Percentiles rank a stretch among this genome's conserved stretches.
These are phyloP conservation scores for Taiozyma sp. DNA, from an alignment of 1,139 yeast species.

Conservation along the genomic window DNA sequence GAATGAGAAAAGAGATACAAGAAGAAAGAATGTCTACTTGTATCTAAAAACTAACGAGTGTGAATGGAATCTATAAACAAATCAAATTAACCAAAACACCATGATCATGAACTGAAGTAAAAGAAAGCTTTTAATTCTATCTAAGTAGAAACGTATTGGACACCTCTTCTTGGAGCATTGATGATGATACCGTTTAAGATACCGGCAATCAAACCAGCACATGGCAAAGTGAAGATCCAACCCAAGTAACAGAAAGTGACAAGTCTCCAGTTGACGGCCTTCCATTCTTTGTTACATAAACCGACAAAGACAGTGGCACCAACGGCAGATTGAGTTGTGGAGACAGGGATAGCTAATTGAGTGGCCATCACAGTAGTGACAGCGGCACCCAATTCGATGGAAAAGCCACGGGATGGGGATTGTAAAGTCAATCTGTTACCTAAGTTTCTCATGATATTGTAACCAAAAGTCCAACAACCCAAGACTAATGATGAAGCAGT, in stretches of 20 bases:
- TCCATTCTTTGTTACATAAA: conserved; percentile 57
- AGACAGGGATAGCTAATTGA: conserved; percentile 63
- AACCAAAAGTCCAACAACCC: conserved; percentile 73
- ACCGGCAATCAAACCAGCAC: conserved; percentile 72
- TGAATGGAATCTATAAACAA: not conserved
- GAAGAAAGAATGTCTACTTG: too few relatives aligned
- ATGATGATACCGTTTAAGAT: conserved; percentile 57
- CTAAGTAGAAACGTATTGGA: not conserved
- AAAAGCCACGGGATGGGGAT: conserved; percentile 75
- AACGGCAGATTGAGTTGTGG: conserved; percentile 77
- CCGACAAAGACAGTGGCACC: conserved; percentile 80
- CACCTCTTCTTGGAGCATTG: conserved; percentile 48
- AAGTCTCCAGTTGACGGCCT: conserved; percentile 75
- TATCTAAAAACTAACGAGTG: not conserved
- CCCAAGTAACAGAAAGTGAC: conserved; percentile 67
- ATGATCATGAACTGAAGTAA: not conserved
- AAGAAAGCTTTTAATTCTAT: not conserved
- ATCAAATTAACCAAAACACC: not conserved
- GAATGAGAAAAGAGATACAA: too few relatives aligned
- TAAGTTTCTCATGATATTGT: conserved; percentile 62
- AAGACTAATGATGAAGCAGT: conserved; percentile 64
- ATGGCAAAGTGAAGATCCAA: conserved; percentile 69
- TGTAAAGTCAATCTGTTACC: conserved; percentile 74
- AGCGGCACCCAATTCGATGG: conserved; percentile 78
- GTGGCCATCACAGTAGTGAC: conserved; percentile 73